Percentiles rank a stretch among this genome's conserved stretches.
phyloP scores from a whole-genome alignment of 23 red algal species.

The Gracilariopsis chorda region DNA sequence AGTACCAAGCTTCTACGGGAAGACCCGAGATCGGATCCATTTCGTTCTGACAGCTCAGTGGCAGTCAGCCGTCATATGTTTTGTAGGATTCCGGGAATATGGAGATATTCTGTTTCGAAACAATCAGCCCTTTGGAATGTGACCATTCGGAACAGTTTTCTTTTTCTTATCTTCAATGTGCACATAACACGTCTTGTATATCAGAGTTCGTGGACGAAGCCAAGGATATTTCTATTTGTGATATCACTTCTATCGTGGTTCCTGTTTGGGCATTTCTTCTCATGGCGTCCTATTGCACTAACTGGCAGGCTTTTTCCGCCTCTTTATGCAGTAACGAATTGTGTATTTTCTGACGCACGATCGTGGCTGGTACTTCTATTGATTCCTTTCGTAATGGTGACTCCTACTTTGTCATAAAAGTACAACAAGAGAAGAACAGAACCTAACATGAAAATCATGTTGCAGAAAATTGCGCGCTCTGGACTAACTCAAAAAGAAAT shows the following conservation, averaged over 20 bases:
- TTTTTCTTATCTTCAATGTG: no score
- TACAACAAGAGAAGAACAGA: neutral
- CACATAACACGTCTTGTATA: no score
- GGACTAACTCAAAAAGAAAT: slow-evolving; percentile 18
- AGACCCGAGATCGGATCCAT: no score
- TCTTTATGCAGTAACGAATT: slow-evolving; percentile 21
- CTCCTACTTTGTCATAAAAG: slow-evolving; percentile 9
- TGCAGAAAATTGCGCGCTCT: slow-evolving; percentile 32
- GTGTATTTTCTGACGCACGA: slow-evolving; percentile 39
- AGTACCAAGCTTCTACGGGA: no score
- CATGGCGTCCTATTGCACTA: slow-evolving; percentile 11
- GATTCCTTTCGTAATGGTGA: slow-evolving; percentile 24
- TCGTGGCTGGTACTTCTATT: slow-evolving; percentile 29
- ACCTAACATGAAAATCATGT: slow-evolving; percentile 35
- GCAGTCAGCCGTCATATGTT: slow-evolving; percentile 78
- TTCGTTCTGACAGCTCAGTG: slow-evolving; percentile 35
- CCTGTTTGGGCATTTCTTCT: slow-evolving; percentile 39
- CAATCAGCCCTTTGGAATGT: slow-evolving; percentile 59
- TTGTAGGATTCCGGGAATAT: slow-evolving; percentile 13
- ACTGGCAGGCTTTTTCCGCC: slow-evolving; percentile 4
- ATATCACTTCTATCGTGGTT: slow-evolving; percentile 50
- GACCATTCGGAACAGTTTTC: slow-evolving; percentile 23
- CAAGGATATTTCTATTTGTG: neutral
- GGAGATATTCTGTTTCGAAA: slow-evolving; percentile 18
- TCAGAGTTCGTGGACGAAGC: slow-evolving; percentile 66